A percentile compares a stretch with the other conserved stretches of the same genome.
phyloP scores from a whole-genome alignment of 805 yeast species.

The Wickerhamiella sorbophila region DNA sequence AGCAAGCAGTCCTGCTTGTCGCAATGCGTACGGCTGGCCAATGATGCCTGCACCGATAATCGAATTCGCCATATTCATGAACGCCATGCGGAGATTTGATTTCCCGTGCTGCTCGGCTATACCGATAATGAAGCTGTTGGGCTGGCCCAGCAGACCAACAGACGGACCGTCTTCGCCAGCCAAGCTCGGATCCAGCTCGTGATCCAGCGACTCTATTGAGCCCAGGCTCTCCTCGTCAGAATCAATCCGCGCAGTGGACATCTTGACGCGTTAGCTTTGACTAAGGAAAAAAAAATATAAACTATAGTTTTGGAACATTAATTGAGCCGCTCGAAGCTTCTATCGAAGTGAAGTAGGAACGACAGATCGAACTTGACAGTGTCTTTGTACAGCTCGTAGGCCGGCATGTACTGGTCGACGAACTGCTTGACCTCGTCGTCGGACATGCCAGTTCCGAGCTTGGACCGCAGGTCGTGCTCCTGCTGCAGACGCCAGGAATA shows the following conservation, averaged over 20 bases:
- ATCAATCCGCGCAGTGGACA: too few relatives aligned
- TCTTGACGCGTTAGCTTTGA: not conserved
- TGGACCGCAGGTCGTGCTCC: slow-evolving; percentile 44
- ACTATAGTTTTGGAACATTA: too few relatives aligned
- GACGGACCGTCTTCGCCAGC: not conserved
- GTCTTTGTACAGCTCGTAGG: slow-evolving; percentile 46
- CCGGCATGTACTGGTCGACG: slow-evolving; percentile 77
- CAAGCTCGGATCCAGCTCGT: slow-evolving; percentile 1
- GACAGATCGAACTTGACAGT: not conserved
- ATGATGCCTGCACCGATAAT: slow-evolving; percentile 93
- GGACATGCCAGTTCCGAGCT: slow-evolving; percentile 64
- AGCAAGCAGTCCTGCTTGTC: slow-evolving; percentile 64
- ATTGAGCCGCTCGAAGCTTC: not conserved
- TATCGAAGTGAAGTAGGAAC: not conserved
- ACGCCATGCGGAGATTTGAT: slow-evolving; percentile 67
- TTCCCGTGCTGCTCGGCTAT: slow-evolving; percentile 22
- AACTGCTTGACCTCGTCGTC: slow-evolving; percentile 53
- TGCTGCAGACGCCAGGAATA: slow-evolving; percentile 66
- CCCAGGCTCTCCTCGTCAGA: slow-evolving; percentile 1
- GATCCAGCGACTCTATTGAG: slow-evolving; percentile 7
- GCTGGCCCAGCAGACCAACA: slow-evolving; percentile 18
- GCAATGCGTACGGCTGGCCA: slow-evolving; percentile 82
- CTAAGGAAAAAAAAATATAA: not conserved
- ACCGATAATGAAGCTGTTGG: slow-evolving; percentile 12
- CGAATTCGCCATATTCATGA: slow-evolving; percentile 94